These are phyloP conservation scores for Lanmaoa pseudosensibilis DNA, from an alignment of 768 basidiomycete species.

Conservation along the genomic window DNA sequence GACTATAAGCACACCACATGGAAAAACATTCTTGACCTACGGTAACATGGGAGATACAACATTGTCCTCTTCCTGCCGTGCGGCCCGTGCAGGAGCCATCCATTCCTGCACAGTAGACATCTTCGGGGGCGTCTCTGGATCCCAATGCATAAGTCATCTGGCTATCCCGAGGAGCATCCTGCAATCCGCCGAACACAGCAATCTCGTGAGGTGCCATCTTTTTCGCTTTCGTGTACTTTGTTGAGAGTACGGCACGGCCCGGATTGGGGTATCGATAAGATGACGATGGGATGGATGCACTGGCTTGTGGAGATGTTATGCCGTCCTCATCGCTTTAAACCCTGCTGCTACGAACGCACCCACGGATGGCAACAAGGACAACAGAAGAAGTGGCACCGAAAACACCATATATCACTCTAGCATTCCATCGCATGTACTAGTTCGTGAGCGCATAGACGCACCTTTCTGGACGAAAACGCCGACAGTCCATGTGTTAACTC, in stretches of 20 bases:
- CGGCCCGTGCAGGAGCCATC: too few relatives aligned
- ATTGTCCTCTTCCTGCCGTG: too few relatives aligned
- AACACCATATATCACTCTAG: neutral
- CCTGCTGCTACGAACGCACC: slow-evolving; percentile 62
- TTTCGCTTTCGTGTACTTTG: slow-evolving; percentile 81
- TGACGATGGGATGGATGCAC: slow-evolving; percentile 39
- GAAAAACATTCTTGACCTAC: too few relatives aligned
- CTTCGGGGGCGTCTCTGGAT: too few relatives aligned
- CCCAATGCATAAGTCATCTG: too few relatives aligned
- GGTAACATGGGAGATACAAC: too few relatives aligned
- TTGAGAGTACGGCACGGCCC: neutral
- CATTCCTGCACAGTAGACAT: too few relatives aligned
- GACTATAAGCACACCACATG: too few relatives aligned
- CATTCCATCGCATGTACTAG: neutral
- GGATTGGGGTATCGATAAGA: neutral
- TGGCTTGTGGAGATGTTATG: slow-evolving; percentile 64
- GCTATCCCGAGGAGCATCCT: too few relatives aligned
- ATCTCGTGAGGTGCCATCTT: slow-evolving; percentile 71
- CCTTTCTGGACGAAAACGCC: slow-evolving; percentile 22
- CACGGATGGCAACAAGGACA: slow-evolving; percentile 70
- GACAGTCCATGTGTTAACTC: slow-evolving; percentile 18
- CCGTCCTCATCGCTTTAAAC: slow-evolving; percentile 67
- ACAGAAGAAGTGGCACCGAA: slow-evolving; percentile 58
- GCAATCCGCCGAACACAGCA: slow-evolving; percentile 72
- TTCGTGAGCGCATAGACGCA: slow-evolving; percentile 5